Conservation (phyloP, 2,329 filamentous ascomycete genomes). For the Pseudogymnoascus sp. region DNA sequence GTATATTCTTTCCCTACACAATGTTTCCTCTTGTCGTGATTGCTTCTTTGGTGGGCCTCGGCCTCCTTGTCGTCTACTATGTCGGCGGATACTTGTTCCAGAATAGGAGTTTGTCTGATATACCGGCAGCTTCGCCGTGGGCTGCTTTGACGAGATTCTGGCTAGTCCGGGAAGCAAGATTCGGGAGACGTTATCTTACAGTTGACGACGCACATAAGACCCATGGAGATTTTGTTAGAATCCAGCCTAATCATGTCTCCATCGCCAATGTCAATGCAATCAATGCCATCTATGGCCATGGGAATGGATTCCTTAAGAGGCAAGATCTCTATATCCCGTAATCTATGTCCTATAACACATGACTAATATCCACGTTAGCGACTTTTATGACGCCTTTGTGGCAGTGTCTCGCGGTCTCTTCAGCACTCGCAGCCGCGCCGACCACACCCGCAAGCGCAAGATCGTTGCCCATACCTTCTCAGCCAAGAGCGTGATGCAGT, state of each 20-base stretch:
- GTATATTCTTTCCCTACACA: not conserved
- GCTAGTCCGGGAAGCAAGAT: conserved; percentile 59
- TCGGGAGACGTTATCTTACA: conserved; percentile 52
- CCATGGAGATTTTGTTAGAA: conserved; percentile 67
- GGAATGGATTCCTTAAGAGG: conserved; percentile 69
- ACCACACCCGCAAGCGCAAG: conserved; percentile 83
- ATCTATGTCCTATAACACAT: not conserved
- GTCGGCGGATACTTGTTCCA: not conserved
- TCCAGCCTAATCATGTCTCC: conserved; percentile 79
- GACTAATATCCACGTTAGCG: conserved; percentile 37
- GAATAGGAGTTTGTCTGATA: not conserved
- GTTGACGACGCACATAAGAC: conserved; percentile 71
- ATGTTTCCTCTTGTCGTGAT: not conserved
- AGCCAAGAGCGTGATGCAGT: conserved; percentile 69
- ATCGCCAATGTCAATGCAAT: conserved; percentile 77
- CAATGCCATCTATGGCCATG: conserved; percentile 68
- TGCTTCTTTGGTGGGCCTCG: not conserved
- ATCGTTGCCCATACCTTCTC: conserved; percentile 80
- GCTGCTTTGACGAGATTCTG: conserved; percentile 43
- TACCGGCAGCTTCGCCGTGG: not conserved
- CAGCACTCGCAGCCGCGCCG: conserved; percentile 74
- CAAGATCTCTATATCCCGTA: conserved; percentile 27
- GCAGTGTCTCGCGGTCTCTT: conserved; percentile 78
- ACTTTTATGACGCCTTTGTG: conserved; percentile 86
- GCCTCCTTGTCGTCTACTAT: not conserved